Evolutionary conservation across 441 rosid genomes (phyloP), one percentile per base, ranked within the genome.

Genomic region (Erodium moschatum): DNA sequence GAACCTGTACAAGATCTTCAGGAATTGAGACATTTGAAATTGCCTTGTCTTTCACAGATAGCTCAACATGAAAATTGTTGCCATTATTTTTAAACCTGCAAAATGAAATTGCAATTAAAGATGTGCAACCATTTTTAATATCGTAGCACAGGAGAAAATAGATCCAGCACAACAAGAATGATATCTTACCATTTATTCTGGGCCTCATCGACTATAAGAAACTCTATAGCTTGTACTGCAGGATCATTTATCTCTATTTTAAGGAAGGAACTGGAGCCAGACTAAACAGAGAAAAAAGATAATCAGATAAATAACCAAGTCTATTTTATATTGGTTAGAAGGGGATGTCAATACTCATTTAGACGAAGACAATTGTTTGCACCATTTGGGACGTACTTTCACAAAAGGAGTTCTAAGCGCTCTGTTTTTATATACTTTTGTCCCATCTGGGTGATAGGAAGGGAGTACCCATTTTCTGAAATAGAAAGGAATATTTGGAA

Each of bases 1-100:
- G 98, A 73, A 86, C 64, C 79, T 89, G 97, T 69, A 94, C 96
- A 78, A 94, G 98, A 60, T 93, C 97, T 75, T 89, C 97, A 72
- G 97, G 97, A 83, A 91, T 82, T 64, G 84, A 79, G 66, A 80
- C 74, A 69, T 80, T 84, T 60, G 84, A 74, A 63, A 65, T 71
- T 71, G 66, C 64, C 75, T 80, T 81, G 77, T 81, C 78, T 75
- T 76, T 82, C 70, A 50, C 65, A 24, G 92, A 88, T 78, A 91
- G 75, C 76, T 86, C 80, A 61, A 91, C 75, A 73, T 66, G 88
- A 83, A 91, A 50, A 44, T 77, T 73, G 35, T 66, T 46, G 42
- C 81, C 81, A 19, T 75, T 78, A 56, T 75, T 83, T 76, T 86
- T 86, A 68, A 84, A 81, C 90, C 90, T 86, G 79, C 64, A 76